Evolutionary conservation across 805 yeast genomes (phyloP).

Genomic region (Brettanomyces custersianus): DNA sequence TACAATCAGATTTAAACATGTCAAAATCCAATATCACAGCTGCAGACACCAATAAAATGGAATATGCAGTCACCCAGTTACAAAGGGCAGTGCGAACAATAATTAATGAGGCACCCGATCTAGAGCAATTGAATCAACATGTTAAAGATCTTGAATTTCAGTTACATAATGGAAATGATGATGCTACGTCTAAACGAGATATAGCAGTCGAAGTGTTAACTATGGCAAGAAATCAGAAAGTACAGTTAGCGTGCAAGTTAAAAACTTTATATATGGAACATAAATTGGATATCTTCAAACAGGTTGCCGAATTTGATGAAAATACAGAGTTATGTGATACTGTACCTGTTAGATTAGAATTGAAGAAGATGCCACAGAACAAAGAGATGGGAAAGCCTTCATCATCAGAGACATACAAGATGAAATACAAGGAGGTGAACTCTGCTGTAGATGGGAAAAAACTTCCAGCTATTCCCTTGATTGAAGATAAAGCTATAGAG

Average conservation of each 20-base stretch:
- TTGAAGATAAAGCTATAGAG: constrained; percentile 47
- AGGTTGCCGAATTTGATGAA: constrained; percentile 37
- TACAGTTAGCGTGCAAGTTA: constrained; percentile 52
- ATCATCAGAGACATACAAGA: constrained; percentile 1
- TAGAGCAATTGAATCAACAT: constrained; percentile 29
- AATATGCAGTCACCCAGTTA: constrained; percentile 43
- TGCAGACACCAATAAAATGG: constrained; percentile 27
- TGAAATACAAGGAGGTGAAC: constrained; percentile 7
- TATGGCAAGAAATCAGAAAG: constrained; percentile 41
- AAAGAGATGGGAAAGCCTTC: constrained; percentile 8
- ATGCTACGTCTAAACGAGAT: constrained; percentile 20
- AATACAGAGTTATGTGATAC: constrained; percentile 13
- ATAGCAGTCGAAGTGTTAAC: constrained; percentile 37
- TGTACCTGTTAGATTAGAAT: constrained; percentile 9
- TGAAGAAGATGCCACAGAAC: constrained; percentile 2
- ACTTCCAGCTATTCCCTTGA: constrained; percentile 59
- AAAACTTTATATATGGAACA: constrained; percentile 44
- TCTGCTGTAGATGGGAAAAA: constrained; percentile 10
- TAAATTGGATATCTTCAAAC: constrained; percentile 43
- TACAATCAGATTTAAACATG: too few relatives aligned
- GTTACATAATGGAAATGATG: not conserved
- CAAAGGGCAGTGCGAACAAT: constrained; percentile 45
- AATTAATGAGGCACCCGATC: constrained; percentile 48
- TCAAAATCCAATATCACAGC: too few relatives aligned
- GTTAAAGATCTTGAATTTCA: constrained; percentile 13